A percentile compares a stretch with the other conserved stretches of the same genome.
phyloP scores from a whole-genome alignment of 2,329 filamentous ascomycete species.

The Aspergillus udagawae region DNA sequence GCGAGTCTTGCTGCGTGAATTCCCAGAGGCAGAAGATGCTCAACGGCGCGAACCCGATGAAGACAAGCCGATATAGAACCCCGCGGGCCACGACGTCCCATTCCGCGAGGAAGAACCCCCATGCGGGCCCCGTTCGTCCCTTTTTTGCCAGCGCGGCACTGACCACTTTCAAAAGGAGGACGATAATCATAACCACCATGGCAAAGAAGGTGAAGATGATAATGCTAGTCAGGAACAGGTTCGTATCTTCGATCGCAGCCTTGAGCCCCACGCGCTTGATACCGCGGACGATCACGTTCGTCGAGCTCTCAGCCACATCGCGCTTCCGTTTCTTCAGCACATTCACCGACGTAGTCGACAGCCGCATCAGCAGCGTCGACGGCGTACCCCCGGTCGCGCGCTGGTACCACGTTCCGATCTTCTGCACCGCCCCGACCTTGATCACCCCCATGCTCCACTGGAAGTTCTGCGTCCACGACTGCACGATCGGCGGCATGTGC shows the following conservation, averaged over 20 bases:
- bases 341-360: slow-evolving; percentile 71
- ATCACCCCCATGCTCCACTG: slow-evolving; percentile 98
- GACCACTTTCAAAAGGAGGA: slow-evolving; percentile 73
- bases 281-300: slow-evolving; percentile 61
- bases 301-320: slow-evolving; percentile 30
- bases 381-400: slow-evolving; percentile 83
- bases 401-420: slow-evolving; percentile 91
- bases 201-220: slow-evolving; percentile 85
- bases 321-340: slow-evolving; percentile 61
- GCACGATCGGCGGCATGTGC: slow-evolving; percentile 76
- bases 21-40: slow-evolving; percentile 90
- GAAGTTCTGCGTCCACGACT: slow-evolving; percentile 94
- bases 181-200: slow-evolving; percentile 64
- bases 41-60: slow-evolving; percentile 90
- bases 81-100: slow-evolving; percentile 93
- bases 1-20: slow-evolving; percentile 78
- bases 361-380: slow-evolving; percentile 68
- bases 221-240: slow-evolving; percentile 88
- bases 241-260: slow-evolving; percentile 78
- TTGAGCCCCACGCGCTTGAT: slow-evolving; percentile 87
- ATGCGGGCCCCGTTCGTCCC: slow-evolving; percentile 66
- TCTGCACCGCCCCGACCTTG: slow-evolving; percentile 76
- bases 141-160: slow-evolving; percentile 70
- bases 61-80: slow-evolving; percentile 81
- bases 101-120: slow-evolving; percentile 85